These are phyloP conservation scores for Coriaria nepalensis DNA, from an alignment of 306 rosid species.

Conservation along the genomic window DNA sequence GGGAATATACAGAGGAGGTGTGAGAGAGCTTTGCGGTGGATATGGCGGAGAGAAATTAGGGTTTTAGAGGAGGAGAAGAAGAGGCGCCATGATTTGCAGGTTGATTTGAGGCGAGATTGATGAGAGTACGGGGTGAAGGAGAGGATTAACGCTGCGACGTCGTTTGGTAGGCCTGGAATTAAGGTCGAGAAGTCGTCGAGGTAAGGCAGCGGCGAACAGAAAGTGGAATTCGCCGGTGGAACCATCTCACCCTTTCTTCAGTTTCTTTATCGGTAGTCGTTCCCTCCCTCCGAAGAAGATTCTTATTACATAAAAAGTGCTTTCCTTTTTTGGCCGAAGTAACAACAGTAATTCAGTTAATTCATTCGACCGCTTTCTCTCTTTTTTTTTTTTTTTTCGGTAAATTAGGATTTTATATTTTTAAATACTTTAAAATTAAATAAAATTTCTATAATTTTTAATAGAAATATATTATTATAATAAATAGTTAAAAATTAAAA, in stretches of 20 bases:
- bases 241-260: conserved; percentile 4
- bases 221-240: conserved; percentile 1
- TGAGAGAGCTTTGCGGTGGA: conserved; percentile 18
- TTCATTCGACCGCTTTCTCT: too few relatives aligned
- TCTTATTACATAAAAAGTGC: too few relatives aligned
- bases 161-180: conserved; percentile 73
- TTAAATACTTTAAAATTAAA: too few relatives aligned
- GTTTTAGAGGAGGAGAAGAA: conserved; percentile 48
- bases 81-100: conserved; percentile 55
- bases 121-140: conserved; percentile 47
- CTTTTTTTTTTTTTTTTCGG: too few relatives aligned
- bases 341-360: too few relatives aligned
- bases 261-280: not conserved
- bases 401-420: too few relatives aligned
- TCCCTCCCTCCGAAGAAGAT: not conserved
- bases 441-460: too few relatives aligned
- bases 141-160: conserved; percentile 40
- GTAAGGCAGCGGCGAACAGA: not conserved
- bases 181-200: conserved; percentile 18
- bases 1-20: conserved; percentile 71
- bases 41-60: conserved; percentile 32
- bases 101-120: conserved; percentile 47
- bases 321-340: too few relatives aligned
- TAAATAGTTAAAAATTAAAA: too few relatives aligned
- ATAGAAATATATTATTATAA: too few relatives aligned